phyloP scores from a whole-genome alignment of 2,329 filamentous ascomycete genomes.

The Phaeosphaeria sp. region DNA sequence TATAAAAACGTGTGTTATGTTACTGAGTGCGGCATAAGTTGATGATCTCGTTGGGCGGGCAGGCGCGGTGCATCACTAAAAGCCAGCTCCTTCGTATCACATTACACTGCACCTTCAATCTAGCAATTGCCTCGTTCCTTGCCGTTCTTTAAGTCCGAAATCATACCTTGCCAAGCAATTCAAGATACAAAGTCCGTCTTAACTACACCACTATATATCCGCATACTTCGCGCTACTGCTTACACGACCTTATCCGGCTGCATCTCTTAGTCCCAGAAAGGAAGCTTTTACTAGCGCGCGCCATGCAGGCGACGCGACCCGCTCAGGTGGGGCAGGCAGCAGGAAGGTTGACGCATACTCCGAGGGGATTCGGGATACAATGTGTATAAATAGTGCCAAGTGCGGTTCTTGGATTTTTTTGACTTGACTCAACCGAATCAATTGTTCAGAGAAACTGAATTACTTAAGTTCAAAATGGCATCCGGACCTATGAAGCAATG shows the following conservation, averaged over 20 bases:
- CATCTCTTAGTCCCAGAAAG: neutral
- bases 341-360: neutral
- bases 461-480: conserved; percentile 57
- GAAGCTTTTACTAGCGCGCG: neutral
- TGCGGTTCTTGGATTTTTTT: neutral
- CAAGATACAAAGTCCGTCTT: neutral
- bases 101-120: too few relatives aligned
- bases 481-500: conserved; percentile 59
- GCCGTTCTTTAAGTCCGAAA: too few relatives aligned
- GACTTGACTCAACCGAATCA: neutral
- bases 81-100: too few relatives aligned
- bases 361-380: neutral
- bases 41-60: too few relatives aligned
- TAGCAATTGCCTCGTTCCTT: too few relatives aligned
- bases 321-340: neutral
- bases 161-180: too few relatives aligned
- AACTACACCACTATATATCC: neutral
- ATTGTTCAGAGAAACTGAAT: neutral
- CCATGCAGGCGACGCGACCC: neutral
- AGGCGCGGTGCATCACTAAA: too few relatives aligned
- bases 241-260: neutral
- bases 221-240: neutral
- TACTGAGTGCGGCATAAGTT: too few relatives aligned
- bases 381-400: neutral
- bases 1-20: too few relatives aligned